These are phyloP conservation scores for Teunomyces atbi DNA, from an alignment of 805 yeast genomes.

Conservation along the genomic window DNA sequence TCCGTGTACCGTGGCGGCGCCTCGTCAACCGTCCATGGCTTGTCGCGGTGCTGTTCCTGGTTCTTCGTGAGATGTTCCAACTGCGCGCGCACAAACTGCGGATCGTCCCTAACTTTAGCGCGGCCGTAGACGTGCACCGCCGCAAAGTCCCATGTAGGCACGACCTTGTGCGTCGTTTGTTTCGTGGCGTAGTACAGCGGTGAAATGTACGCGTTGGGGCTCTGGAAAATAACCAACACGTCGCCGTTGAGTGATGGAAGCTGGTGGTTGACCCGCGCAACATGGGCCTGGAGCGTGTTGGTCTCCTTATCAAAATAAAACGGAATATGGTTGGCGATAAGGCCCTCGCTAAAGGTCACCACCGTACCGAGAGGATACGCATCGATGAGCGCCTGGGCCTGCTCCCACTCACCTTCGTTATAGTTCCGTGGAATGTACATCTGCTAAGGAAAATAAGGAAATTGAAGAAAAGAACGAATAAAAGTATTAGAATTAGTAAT, in stretches of 20 bases:
- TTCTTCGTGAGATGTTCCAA: slow-evolving; percentile 40
- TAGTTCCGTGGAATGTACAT: slow-evolving; percentile 42
- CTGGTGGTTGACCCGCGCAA: slow-evolving; percentile 54
- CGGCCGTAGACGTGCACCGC: slow-evolving; percentile 56
- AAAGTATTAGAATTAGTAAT: too few species aligned
- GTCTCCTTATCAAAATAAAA: slow-evolving; percentile 44
- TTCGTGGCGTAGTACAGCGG: slow-evolving; percentile 62
- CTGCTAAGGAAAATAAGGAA: too few species aligned
- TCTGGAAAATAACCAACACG: slow-evolving; percentile 52
- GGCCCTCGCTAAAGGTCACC: slow-evolving; percentile 34
- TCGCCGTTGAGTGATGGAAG: slow-evolving; percentile 40
- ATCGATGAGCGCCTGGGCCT: slow-evolving; percentile 41
- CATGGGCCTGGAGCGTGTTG: slow-evolving; percentile 49
- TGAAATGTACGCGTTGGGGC: slow-evolving; percentile 51
- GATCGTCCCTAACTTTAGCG: slow-evolving; percentile 44
- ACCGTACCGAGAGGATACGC: slow-evolving; percentile 54
- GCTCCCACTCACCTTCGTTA: slow-evolving; percentile 31
- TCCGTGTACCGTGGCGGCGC: slow-evolving; percentile 52
- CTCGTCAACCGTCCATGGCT: slow-evolving; percentile 55
- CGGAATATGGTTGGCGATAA: slow-evolving; percentile 58
- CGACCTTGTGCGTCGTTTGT: slow-evolving; percentile 54
- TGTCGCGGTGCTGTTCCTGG: slow-evolving; percentile 46
- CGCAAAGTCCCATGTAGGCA: slow-evolving; percentile 72
- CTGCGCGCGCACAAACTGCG: slow-evolving; percentile 45
- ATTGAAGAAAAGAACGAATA: background rate